Percentiles rank a stretch among this genome's conserved stretches.
Evolutionary conservation across 192 early-diverging fungal genomes (phyloP).

Genomic region (Gigaspora rosea): DNA sequence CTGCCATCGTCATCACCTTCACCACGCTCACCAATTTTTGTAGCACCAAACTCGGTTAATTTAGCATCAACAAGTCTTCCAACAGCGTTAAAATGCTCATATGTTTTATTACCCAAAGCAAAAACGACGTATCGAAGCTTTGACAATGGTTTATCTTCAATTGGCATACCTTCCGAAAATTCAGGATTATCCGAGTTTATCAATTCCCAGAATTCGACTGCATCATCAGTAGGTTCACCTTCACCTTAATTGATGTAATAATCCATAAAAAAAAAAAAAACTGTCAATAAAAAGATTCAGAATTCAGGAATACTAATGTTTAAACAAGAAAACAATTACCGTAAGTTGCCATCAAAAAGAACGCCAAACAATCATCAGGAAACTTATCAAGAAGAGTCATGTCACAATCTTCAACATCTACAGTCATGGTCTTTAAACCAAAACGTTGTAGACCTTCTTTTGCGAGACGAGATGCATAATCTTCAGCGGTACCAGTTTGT

Average conservation of each 20-base stretch:
- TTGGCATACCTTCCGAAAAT: conserved; percentile 57
- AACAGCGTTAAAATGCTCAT: conserved; percentile 90
- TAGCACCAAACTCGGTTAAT: conserved; percentile 73
- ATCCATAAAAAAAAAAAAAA: not conserved
- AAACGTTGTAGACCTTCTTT: conserved; percentile 80
- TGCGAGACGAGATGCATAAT: conserved; percentile 88
- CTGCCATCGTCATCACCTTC: conserved; percentile 98
- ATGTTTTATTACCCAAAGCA: conserved; percentile 89
- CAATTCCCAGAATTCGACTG: conserved; percentile 91
- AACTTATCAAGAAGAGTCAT: conserved; percentile 77
- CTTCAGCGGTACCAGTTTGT: conserved; percentile 99
- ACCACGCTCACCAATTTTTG: conserved; percentile 73
- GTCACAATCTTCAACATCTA: conserved; percentile 93
- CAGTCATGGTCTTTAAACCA: conserved; percentile 72
- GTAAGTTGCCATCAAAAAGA: conserved; percentile 96
- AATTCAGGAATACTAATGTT: not conserved
- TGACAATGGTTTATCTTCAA: conserved; percentile 57
- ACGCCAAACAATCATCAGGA: conserved; percentile 68
- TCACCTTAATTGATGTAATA: conserved; percentile 45
- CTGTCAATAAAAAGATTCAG: not conserved
- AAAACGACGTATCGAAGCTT: conserved; percentile 71
- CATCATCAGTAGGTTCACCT: conserved; percentile 98
- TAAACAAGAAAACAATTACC: conserved; percentile 44
- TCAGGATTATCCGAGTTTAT: conserved; percentile 75
- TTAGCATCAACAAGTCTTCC: conserved; percentile 68